Conservation (phyloP, 495 filamentous ascomycete species). For the Thozetella sp. region DNA sequence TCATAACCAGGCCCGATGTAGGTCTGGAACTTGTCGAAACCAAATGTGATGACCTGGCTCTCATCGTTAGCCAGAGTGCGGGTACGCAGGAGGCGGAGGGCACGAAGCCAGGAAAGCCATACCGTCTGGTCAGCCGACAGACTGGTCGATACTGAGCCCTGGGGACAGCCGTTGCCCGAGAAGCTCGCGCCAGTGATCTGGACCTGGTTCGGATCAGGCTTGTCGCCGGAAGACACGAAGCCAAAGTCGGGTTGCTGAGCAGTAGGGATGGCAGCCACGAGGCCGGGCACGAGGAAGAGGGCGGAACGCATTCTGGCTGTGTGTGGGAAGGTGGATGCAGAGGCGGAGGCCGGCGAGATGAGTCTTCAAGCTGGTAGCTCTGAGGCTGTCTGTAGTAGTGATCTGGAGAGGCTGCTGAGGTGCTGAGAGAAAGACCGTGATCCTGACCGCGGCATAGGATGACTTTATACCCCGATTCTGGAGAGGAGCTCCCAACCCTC, state of each 20-base stretch:
- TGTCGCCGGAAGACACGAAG: conserved; percentile 29
- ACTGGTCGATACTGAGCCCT: conserved; percentile 47
- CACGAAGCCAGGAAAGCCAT: conserved; percentile 23
- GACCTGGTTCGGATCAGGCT: conserved; percentile 41
- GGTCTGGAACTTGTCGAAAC: conserved; percentile 58
- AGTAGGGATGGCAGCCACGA: conserved; percentile 46
- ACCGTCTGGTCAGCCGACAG: conserved; percentile 54
- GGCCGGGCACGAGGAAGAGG: conserved; percentile 44
- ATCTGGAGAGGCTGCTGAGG: too few relatives aligned
- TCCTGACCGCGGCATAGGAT: conserved; percentile 7
- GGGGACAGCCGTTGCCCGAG: conserved; percentile 60
- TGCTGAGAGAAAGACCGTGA: background rate
- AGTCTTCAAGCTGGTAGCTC: conserved; percentile 5
- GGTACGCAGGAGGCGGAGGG: background rate
- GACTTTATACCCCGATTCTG: conserved; percentile 4
- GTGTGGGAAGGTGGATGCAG: conserved; percentile 5
- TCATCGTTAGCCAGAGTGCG: background rate
- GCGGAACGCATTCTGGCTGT: conserved; percentile 43
- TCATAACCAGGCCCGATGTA: conserved; percentile 51
- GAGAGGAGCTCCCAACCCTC: too few relatives aligned
- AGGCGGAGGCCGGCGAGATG: conserved; percentile 6
- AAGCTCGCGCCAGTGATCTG: conserved; percentile 57
- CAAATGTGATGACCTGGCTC: conserved; percentile 55
- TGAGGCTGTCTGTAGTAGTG: too few relatives aligned
- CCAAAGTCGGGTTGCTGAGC: conserved; percentile 17